Evolutionary conservation across 1,284 basidiomycete genomes (phyloP).

Genomic region (Moesziomyces sp.): DNA sequence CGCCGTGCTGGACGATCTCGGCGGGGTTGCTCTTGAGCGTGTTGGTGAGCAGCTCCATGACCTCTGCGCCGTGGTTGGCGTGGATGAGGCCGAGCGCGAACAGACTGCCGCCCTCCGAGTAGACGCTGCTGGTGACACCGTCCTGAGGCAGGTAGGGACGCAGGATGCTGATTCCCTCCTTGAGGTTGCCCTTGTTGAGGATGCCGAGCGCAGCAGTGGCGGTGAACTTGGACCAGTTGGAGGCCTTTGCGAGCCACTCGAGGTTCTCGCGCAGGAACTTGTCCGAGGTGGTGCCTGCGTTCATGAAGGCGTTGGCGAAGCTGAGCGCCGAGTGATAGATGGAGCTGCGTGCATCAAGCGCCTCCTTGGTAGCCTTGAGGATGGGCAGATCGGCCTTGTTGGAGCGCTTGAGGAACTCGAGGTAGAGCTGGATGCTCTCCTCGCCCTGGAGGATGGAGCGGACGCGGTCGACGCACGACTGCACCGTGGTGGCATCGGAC

Average conservation of each 20-base stretch:
- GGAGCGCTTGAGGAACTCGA: slow-evolving; percentile 64
- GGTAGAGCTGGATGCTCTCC: slow-evolving; percentile 66
- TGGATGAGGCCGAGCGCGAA: slow-evolving; percentile 67
- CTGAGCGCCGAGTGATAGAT: slow-evolving; percentile 67
- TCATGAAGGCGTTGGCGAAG: slow-evolving; percentile 67
- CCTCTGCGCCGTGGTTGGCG: slow-evolving; percentile 66
- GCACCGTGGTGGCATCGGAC: slow-evolving; percentile 36
- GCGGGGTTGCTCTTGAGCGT: slow-evolving; percentile 65
- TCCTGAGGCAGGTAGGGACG: slow-evolving; percentile 66
- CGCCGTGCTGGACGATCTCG: slow-evolving; percentile 67
- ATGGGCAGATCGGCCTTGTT: slow-evolving; percentile 66
- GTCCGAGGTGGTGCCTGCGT: slow-evolving; percentile 67
- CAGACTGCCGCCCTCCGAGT: slow-evolving; percentile 66
- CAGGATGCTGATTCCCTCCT: slow-evolving; percentile 64
- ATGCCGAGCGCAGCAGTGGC: slow-evolving; percentile 67
- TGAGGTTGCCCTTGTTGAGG: slow-evolving; percentile 66
- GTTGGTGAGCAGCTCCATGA: slow-evolving; percentile 64
- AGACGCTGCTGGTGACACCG: slow-evolving; percentile 61
- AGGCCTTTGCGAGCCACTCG: slow-evolving; percentile 67
- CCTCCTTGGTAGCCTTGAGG: slow-evolving; percentile 65
- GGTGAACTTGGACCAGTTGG: slow-evolving; percentile 68
- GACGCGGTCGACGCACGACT: slow-evolving; percentile 52
- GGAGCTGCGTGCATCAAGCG: slow-evolving; percentile 65
- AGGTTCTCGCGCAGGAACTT: slow-evolving; percentile 67
- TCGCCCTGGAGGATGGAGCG: slow-evolving; percentile 63